phyloP scores from a whole-genome alignment of 2,329 filamentous ascomycete species.

The Microdochium trichocladiopsis region DNA sequence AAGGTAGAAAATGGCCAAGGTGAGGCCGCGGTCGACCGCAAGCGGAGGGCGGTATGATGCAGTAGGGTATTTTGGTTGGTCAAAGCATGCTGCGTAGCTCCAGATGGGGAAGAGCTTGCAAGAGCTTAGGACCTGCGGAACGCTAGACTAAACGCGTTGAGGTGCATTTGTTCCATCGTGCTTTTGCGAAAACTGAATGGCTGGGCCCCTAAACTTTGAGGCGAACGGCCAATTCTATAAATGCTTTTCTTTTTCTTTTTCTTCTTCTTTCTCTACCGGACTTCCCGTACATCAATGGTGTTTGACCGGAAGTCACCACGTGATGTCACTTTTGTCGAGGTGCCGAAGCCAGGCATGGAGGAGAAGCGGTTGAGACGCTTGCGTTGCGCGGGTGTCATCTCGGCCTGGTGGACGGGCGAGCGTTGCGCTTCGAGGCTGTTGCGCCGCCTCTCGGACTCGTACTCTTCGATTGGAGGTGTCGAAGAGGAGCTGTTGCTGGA shows the following conservation, averaged over 20 bases:
- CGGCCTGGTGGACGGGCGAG: constrained; percentile 24
- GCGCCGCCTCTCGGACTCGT: background rate
- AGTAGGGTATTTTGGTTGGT: background rate
- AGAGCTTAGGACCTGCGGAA: no score
- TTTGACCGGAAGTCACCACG: background rate
- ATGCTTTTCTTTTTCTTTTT: no score
- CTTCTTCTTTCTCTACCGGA: background rate
- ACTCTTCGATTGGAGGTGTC: background rate
- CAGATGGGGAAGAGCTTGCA: no score
- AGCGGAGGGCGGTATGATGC: background rate
- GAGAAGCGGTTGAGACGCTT: constrained; percentile 49
- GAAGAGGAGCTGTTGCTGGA: constrained; percentile 35
- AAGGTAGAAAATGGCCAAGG: background rate
- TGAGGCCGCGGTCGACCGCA: background rate
- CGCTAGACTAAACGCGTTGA: no score
- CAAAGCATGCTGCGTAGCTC: background rate
- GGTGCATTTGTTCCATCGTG: no score
- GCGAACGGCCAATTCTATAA: no score
- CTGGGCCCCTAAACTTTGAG: no score
- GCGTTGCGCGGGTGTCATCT: constrained; percentile 20
- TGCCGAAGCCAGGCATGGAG: constrained; percentile 47
- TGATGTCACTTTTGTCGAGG: background rate
- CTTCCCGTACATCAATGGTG: background rate
- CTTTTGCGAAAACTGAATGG: no score
- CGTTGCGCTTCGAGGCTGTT: constrained; percentile 21